These are phyloP conservation scores for Schoenoplectus triqueter DNA, from an alignment of 202 grass and related monocot genomes.

Conservation along the genomic window DNA sequence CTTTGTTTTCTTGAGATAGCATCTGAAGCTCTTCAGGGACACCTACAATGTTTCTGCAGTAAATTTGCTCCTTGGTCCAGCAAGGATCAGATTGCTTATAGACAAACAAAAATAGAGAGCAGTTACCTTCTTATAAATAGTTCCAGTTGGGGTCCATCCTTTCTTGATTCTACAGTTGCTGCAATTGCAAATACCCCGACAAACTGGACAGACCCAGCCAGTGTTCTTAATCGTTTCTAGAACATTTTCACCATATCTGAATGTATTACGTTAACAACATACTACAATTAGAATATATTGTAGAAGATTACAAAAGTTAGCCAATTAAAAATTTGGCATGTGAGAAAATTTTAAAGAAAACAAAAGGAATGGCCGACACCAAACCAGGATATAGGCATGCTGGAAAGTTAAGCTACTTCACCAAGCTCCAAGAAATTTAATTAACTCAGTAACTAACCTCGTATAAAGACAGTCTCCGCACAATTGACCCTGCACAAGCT, in stretches of 20 bases:
- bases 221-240: conserved; percentile 79
- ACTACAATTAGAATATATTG: conserved; percentile 31
- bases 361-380: background rate
- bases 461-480: conserved; percentile 96
- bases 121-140: conserved; percentile 62
- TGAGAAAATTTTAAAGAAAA: background rate
- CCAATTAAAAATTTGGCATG: background rate
- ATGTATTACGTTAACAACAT: conserved; percentile 24
- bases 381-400: background rate
- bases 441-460: conserved; percentile 45
- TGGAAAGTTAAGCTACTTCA: conserved; percentile 5
- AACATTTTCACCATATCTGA: conserved; percentile 95
- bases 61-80: background rate
- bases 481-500: conserved; percentile 80
- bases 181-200: conserved; percentile 93
- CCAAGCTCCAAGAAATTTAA: background rate
- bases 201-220: conserved; percentile 82
- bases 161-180: conserved; percentile 83
- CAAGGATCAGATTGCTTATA: background rate
- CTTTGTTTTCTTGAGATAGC: background rate
- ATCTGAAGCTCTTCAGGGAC: background rate
- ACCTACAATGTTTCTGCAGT: background rate
- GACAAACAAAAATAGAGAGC: background rate
- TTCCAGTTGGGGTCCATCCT: conserved; percentile 79
- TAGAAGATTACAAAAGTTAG: background rate